A percentile compares a stretch with the other conserved stretches of the same genome.
These are phyloP conservation scores for Fusarium papillatum DNA, from an alignment of 2,329 filamentous ascomycete species.

Conservation along the genomic window DNA sequence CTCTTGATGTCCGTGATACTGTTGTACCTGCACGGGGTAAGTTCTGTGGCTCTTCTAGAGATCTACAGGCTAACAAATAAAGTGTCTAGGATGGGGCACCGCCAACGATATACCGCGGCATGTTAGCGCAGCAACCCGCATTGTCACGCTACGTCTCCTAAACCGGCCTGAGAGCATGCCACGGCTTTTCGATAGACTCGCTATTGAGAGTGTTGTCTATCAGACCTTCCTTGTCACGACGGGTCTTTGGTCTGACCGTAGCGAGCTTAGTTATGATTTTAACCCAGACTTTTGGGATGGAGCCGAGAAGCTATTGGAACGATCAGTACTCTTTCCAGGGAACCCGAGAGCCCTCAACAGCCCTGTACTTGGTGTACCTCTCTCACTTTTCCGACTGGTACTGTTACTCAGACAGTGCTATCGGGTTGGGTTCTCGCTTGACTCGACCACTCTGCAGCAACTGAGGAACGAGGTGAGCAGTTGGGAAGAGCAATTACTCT, in stretches of 20 bases:
- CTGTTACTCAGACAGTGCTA: neutral
- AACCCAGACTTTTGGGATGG: slow-evolving; percentile 31
- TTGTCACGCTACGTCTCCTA: slow-evolving; percentile 29
- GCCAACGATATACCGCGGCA: slow-evolving; percentile 35
- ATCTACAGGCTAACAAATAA: fast-evolving
- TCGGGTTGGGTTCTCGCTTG: neutral
- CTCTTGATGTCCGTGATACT: slow-evolving; percentile 44
- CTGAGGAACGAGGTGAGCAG: neutral
- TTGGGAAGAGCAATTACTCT: neutral
- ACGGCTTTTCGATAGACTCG: slow-evolving; percentile 35
- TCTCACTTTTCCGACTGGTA: neutral
- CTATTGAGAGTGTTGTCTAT: slow-evolving; percentile 42
- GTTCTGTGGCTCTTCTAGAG: neutral
- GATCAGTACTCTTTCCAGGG: slow-evolving; percentile 14
- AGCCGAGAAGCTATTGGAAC: slow-evolving; percentile 28
- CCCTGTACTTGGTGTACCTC: neutral
- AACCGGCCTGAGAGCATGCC: slow-evolving; percentile 8
- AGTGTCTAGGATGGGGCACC: slow-evolving; percentile 39
- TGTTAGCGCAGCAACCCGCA: slow-evolving; percentile 36
- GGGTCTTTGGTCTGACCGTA: slow-evolving; percentile 36
- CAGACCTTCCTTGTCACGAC: slow-evolving; percentile 37
- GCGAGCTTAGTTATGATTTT: slow-evolving; percentile 9
- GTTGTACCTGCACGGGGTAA: slow-evolving; percentile 42
- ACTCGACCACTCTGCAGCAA: neutral
- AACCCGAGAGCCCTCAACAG: neutral